phyloP scores from a whole-genome alignment of 108 stramenopile species.

The Nitzschia sp. region DNA sequence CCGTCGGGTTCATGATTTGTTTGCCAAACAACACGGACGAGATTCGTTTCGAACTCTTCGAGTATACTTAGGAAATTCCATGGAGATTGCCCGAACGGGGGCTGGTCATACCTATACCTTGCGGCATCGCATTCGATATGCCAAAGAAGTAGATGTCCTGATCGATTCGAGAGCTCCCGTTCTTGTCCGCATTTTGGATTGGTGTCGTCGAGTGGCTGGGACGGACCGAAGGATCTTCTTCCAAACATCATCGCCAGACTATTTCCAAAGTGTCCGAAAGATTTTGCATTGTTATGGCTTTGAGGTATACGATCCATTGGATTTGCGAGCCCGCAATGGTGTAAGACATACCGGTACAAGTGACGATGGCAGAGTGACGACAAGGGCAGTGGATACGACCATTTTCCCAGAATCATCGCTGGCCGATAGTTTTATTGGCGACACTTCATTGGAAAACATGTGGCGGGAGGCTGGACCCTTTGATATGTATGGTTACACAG shows the following conservation, averaged over 20 bases:
- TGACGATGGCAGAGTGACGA: too few species aligned
- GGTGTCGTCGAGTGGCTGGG: slow-evolving; percentile 25
- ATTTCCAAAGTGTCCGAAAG: slow-evolving; percentile 17
- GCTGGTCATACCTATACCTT: slow-evolving; percentile 27
- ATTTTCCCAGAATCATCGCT: background rate
- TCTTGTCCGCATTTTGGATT: slow-evolving; percentile 23
- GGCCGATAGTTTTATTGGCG: background rate
- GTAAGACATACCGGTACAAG: too few species aligned
- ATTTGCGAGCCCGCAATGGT: slow-evolving; percentile 35
- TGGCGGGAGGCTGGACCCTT: background rate
- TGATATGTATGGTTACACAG: background rate
- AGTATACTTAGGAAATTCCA: slow-evolving; percentile 33
- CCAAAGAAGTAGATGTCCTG: slow-evolving; percentile 33
- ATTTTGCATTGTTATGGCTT: slow-evolving; percentile 26
- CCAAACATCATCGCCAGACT: slow-evolving; percentile 20
- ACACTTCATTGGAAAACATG: background rate
- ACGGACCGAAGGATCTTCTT: slow-evolving; percentile 11
- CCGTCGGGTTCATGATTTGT: slow-evolving; percentile 18
- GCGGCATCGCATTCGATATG: slow-evolving; percentile 21
- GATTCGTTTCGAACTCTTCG: slow-evolving; percentile 23
- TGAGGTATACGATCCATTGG: slow-evolving; percentile 45
- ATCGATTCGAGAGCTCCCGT: slow-evolving; percentile 34
- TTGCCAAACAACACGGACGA: background rate
- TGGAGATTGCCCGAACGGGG: slow-evolving; percentile 18
- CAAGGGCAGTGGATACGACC: too few species aligned